These are phyloP conservation scores for Volvariella volvacea DNA, from an alignment of 1,284 basidiomycete genomes.

Conservation along the genomic window DNA sequence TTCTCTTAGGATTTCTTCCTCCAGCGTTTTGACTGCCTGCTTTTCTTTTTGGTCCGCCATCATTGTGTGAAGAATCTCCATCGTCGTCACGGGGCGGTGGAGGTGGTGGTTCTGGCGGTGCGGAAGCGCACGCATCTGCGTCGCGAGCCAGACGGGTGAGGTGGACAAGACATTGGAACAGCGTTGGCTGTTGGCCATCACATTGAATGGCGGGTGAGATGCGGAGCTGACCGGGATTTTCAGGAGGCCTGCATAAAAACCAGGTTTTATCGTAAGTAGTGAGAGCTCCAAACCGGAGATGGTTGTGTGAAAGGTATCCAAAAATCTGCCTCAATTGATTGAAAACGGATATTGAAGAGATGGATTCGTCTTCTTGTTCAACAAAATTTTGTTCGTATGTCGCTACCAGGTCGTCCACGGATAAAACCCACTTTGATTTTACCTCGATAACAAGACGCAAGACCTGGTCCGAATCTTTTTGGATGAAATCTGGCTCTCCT, in stretches of 20 bases:
- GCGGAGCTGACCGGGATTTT: background rate
- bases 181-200: background rate
- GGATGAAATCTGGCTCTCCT: no score
- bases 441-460: no score
- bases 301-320: background rate
- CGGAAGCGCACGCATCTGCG: background rate
- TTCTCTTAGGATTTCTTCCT: background rate
- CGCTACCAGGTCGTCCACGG: no score
- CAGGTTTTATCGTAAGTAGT: background rate
- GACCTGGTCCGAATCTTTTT: no score
- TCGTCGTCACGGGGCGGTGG: background rate
- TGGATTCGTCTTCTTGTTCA: no score
- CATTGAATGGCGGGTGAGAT: conserved; percentile 1
- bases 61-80: background rate
- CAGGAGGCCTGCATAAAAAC: background rate
- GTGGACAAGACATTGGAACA: background rate
- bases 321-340: background rate
- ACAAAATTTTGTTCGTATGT: no score
- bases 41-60: background rate
- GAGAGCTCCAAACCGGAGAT: background rate
- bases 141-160: background rate
- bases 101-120: background rate
- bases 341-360: no score
- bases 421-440: no score
- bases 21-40: background rate